Base-by-base conservation (phyloP, 139 green algal genomes). In the Coelastrella sp. region DNA sequence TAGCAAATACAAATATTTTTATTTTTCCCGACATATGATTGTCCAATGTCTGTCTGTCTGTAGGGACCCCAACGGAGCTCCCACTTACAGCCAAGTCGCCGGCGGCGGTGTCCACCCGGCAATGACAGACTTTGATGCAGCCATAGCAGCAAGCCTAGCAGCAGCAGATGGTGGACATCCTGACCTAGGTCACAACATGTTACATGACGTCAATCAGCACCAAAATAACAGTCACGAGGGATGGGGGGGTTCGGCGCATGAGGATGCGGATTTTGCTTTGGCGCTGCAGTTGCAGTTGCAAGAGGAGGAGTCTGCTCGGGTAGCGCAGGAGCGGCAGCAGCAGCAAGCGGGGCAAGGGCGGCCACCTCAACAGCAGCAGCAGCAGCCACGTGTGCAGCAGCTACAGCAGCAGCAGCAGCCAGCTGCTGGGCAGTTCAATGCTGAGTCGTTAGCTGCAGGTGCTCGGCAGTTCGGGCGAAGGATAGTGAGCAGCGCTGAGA, bases 271-370 rank as follows among this genome's bases (percentile, higher is more conserved):
- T 92, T 92, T 97, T 89, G 97, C 96, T 47, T 83, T 98, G 75
- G 97, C 97, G 7, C 80, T 99, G 89, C 94, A 97, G 91, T 92
- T 99, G 89, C 97, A 99, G 86, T 77, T 97, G 86, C 92, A 98
- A 83, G 94, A 95, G 88, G 90, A 96, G 78, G 77, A 92, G 64
- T 87, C 64, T 47, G 85, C 73, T n/a, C 75, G 75, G 7, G n/a
- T 58, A 57, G 73, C 14, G 11, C 66, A 85, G 82, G n/a, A 84
- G 87, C 84, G 76, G 58, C n/a, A 74, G 22, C 86, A 83, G 76
- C 73, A 81, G 47, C 87, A 47, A 47, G 32, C 32, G 32, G 32
- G 32, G 32, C 32, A 89, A 59, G 75, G 82, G 85, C 56, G 14
- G 77, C 5, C 6, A 58, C 77, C 32, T 66, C 23, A 23, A 59